Conservation (phyloP, 805 yeast genomes). For the Ogataea angusta region DNA sequence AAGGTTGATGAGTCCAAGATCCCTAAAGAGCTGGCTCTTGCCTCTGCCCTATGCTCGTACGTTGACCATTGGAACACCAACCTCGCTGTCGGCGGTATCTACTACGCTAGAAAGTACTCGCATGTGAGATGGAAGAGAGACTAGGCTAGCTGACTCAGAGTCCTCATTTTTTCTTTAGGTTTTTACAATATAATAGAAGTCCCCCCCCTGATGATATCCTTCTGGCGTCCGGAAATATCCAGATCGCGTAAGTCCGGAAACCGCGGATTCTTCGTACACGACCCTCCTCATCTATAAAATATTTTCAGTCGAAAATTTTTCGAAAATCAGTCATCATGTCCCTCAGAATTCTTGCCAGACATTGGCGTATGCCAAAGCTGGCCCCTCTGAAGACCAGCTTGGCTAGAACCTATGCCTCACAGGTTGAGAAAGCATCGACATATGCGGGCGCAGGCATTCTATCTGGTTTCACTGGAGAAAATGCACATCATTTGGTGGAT, state of each 20-base stretch:
- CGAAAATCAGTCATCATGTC: constrained; percentile 11
- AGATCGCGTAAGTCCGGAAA: constrained; percentile 29
- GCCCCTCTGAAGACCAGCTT: constrained; percentile 3
- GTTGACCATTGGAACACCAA: constrained; percentile 69
- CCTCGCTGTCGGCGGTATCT: constrained; percentile 62
- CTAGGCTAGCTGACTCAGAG: constrained; percentile 16
- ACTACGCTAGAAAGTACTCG: constrained; percentile 47
- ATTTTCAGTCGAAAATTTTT: constrained; percentile 16
- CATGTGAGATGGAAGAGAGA: constrained; percentile 59
- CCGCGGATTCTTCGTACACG: constrained; percentile 24
- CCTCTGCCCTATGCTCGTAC: constrained; percentile 57
- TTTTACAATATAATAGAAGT: constrained; percentile 13
- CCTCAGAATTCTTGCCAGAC: constrained; percentile 14
- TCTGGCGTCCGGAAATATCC: constrained; percentile 20
- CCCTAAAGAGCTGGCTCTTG: constrained; percentile 54
- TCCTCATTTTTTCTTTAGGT: constrained; percentile 11
- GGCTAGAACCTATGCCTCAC: constrained; percentile 24
- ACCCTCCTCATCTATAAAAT: constrained; percentile 19
- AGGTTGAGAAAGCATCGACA: constrained; percentile 30
- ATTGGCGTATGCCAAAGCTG: constrained; percentile 9
- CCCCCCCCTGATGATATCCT: constrained; percentile 8
- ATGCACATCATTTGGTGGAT: constrained; percentile 68
- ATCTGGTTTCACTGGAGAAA: constrained; percentile 53
- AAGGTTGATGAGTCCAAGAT: constrained; percentile 52
- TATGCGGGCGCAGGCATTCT: constrained; percentile 66